These are phyloP conservation scores for Saksenaea oblongispora DNA, from an alignment of 371 early-diverging fungal species.

Conservation along the genomic window DNA sequence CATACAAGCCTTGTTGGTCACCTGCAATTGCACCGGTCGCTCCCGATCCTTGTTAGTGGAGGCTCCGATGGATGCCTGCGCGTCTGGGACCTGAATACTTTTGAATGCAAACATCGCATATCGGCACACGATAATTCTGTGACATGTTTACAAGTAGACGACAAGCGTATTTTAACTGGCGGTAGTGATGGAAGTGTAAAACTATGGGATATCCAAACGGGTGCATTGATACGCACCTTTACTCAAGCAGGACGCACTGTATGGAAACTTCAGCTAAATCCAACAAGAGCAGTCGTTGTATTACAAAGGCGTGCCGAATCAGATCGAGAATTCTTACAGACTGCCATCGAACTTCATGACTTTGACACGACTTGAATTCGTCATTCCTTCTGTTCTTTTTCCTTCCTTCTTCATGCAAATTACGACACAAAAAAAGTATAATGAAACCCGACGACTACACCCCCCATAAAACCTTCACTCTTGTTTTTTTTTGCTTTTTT, in stretches of 20 bases:
- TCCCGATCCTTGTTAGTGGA: constrained; percentile 72
- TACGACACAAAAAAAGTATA: background rate
- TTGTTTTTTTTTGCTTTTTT: background rate
- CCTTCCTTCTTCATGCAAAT: background rate
- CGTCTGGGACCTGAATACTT: constrained; percentile 77
- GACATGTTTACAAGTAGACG: constrained; percentile 82
- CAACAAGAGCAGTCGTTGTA: constrained; percentile 59
- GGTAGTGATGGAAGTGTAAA: constrained; percentile 84
- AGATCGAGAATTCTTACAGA: constrained; percentile 13
- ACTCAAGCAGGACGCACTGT: constrained; percentile 56
- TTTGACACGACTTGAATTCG: constrained; percentile 22
- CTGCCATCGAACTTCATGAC: constrained; percentile 44
- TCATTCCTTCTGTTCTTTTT: background rate
- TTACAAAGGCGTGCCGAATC: constrained; percentile 32
- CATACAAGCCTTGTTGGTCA: constrained; percentile 87
- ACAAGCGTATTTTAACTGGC: constrained; percentile 76
- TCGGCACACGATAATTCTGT: constrained; percentile 82
- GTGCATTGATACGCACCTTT: constrained; percentile 67
- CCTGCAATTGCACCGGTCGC: constrained; percentile 37
- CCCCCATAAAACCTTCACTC: background rate
- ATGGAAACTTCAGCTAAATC: constrained; percentile 59
- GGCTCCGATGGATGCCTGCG: constrained; percentile 85
- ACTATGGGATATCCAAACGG: constrained; percentile 78
- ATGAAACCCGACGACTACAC: background rate
- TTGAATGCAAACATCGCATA: constrained; percentile 63